Conservation (phyloP, 1,139 yeast species). For the Candida tropicalis region DNA sequence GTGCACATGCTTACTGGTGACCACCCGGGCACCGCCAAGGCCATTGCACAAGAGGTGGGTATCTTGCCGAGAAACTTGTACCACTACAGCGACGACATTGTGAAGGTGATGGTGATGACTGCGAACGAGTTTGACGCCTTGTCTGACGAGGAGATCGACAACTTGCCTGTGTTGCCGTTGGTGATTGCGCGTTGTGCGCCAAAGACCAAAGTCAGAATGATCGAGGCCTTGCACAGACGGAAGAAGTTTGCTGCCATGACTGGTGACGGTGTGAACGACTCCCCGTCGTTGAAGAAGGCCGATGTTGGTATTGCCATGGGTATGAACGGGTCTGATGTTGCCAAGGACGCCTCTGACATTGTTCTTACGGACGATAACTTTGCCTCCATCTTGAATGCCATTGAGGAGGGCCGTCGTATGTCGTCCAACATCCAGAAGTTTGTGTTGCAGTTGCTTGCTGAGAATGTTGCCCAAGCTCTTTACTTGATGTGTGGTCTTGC, state of each 20-base stretch:
- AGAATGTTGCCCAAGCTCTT: slow-evolving; percentile 77
- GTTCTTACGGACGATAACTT: slow-evolving; percentile 54
- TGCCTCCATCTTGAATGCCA: slow-evolving; percentile 53
- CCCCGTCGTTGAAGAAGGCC: slow-evolving; percentile 78
- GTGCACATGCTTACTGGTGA: slow-evolving; percentile 90
- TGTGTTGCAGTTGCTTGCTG: slow-evolving; percentile 74
- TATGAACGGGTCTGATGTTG: slow-evolving; percentile 55
- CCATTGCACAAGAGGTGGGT: slow-evolving; percentile 87
- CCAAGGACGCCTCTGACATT: slow-evolving; percentile 62
- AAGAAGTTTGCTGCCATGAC: slow-evolving; percentile 79
- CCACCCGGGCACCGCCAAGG: slow-evolving; percentile 80
- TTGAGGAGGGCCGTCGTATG: slow-evolving; percentile 85
- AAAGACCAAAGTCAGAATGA: slow-evolving; percentile 81
- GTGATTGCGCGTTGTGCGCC: slow-evolving; percentile 89
- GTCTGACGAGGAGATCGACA: slow-evolving; percentile 64
- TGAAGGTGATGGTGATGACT: slow-evolving; percentile 72
- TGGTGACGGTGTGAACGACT: slow-evolving; percentile 86
- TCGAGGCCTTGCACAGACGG: slow-evolving; percentile 79
- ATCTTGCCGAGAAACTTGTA: slow-evolving; percentile 71
- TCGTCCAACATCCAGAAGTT: slow-evolving; percentile 79
- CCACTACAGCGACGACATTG: slow-evolving; percentile 64
- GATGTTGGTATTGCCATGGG: slow-evolving; percentile 72
- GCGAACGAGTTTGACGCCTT: slow-evolving; percentile 73
- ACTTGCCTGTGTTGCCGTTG: slow-evolving; percentile 69
- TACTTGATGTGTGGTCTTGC: slow-evolving; percentile 73